Base-by-base conservation (phyloP, 768 basidiomycete genomes). In the Hypholoma sublateritium region DNA sequence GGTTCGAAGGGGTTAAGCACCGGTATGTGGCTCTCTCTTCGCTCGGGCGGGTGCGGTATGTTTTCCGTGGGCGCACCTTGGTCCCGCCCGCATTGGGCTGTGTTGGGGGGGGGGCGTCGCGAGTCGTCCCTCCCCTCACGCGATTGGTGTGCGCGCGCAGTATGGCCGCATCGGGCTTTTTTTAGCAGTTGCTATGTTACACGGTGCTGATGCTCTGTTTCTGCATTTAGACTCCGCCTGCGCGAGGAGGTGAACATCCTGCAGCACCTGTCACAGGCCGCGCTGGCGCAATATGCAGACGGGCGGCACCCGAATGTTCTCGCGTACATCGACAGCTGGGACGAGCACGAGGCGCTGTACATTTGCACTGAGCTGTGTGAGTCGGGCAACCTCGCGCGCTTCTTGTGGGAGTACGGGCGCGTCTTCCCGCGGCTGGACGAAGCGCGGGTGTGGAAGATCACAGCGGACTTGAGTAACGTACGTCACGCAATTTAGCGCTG, bases 331-430 rank as follows among this genome's bases (percentile, higher is more conserved):
- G 93, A 97, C 73, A 95, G 93, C 60, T 98, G 97, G 97, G 97
- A 99, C 72, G 88, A 97, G 69, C 84, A 88, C 51, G 87, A 91
- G 50, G 81, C 84, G 48, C 76, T 98, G 22, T 98, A 83, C 73
- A 98, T 99, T 65, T 91, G 88, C 63, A 98, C 97, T 3, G 94
- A 96, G 69, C 81, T 99, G 35, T 98, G 97, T 74, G 89, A 89
- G 68, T 82, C 90, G 64, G 97, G 97, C 60, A 97, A 93, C 74
- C 84, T 99, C 63, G 87, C 87, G 4, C 86, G 82, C 62, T 98
- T 98, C 79, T 76, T 99, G 62, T 89, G 89, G 80, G 89, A 93
- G 73, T 94, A 94, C 67, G 96, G 96, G 3, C 86, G 87, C 39
- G 77, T 77, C 36, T 92, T 90, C 75, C 91, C 92, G 57, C 79